Percentiles rank a stretch among this genome's conserved stretches.
Conservation (phyloP, 2,329 filamentous ascomycete species). For the Aspergillus spinulosporus region DNA sequence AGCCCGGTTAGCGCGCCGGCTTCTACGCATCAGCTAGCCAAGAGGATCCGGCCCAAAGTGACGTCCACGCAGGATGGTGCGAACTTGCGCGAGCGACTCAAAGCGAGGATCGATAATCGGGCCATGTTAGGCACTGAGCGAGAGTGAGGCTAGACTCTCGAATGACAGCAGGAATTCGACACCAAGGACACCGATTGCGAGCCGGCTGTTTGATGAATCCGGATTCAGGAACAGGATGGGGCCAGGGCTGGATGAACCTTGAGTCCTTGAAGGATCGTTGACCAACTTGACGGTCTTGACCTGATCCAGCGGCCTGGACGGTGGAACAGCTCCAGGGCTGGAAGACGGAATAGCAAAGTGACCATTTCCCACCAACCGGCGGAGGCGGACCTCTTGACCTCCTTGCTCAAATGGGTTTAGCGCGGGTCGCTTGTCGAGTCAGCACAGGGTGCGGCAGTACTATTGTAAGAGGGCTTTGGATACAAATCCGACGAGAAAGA, state of each 20-base stretch:
- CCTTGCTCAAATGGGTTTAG: conserved; percentile 13
- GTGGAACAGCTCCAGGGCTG: not conserved
- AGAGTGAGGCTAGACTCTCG: not conserved
- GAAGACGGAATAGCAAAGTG: conserved; percentile 3
- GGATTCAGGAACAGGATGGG: not conserved
- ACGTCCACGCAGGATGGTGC: conserved; percentile 5
- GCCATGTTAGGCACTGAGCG: not conserved
- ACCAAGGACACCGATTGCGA: not conserved
- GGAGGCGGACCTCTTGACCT: conserved; percentile 8
- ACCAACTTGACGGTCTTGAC: not conserved
- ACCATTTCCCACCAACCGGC: conserved; percentile 8
- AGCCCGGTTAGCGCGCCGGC: conserved; percentile 27
- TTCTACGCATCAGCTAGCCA: conserved; percentile 29
- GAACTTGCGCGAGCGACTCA: conserved; percentile 1
- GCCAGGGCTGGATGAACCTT: not conserved
- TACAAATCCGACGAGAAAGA: not conserved
- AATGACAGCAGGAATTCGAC: not conserved
- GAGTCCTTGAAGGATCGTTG: not conserved
- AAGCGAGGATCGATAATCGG: not conserved
- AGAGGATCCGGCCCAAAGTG: conserved; percentile 16
- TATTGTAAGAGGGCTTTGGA: not conserved
- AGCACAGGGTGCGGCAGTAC: not conserved
- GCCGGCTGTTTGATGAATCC: not conserved
- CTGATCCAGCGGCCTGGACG: conserved; percentile 16
- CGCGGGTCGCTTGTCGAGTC: not conserved